These are phyloP conservation scores for Fusarium dlaminii DNA, from an alignment of 2,329 filamentous ascomycete genomes.

Conservation along the genomic window DNA sequence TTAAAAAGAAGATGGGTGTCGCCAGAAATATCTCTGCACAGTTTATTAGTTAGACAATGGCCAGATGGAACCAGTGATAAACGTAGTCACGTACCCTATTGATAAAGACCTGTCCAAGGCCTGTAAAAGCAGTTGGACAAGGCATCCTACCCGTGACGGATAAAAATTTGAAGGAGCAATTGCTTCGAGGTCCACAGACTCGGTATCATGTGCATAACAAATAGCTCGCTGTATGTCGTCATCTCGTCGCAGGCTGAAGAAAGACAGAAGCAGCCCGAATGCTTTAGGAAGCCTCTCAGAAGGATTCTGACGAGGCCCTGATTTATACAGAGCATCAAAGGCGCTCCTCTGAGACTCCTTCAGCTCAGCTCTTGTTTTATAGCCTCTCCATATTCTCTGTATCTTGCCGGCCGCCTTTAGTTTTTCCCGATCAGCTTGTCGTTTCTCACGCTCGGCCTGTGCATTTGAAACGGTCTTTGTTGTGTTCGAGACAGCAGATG, in stretches of 20 bases:
- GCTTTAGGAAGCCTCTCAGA: conserved; percentile 52
- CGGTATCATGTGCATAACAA: conserved; percentile 56
- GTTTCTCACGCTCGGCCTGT: conserved; percentile 82
- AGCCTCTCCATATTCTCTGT: conserved; percentile 85
- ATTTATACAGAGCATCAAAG: conserved; percentile 70
- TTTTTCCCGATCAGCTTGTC: conserved; percentile 83
- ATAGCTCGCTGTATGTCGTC: conserved; percentile 62
- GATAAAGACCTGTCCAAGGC: conserved; percentile 43
- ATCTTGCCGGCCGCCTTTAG: conserved; percentile 77
- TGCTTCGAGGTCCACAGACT: conserved; percentile 46
- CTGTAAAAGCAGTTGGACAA: conserved; percentile 51
- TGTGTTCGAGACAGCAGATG: conserved; percentile 67
- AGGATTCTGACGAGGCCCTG: conserved; percentile 44
- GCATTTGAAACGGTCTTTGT: conserved; percentile 85
- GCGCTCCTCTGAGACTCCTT: conserved; percentile 65
- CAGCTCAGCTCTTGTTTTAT: conserved; percentile 68
- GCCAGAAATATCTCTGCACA: conserved; percentile 23
- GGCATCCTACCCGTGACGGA: conserved; percentile 44
- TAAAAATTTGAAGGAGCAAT: conserved; percentile 48
- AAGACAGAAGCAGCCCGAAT: conserved; percentile 59
- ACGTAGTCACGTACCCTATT: conserved; percentile 36
- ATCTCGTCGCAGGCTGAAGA: conserved; percentile 55
- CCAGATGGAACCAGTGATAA: not conserved
- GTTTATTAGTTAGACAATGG: conserved; percentile 16
- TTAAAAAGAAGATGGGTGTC: conserved; percentile 48